These are phyloP conservation scores for Carex scoparia DNA, from an alignment of 176 grass and related monocot genomes.

Conservation along the genomic window DNA sequence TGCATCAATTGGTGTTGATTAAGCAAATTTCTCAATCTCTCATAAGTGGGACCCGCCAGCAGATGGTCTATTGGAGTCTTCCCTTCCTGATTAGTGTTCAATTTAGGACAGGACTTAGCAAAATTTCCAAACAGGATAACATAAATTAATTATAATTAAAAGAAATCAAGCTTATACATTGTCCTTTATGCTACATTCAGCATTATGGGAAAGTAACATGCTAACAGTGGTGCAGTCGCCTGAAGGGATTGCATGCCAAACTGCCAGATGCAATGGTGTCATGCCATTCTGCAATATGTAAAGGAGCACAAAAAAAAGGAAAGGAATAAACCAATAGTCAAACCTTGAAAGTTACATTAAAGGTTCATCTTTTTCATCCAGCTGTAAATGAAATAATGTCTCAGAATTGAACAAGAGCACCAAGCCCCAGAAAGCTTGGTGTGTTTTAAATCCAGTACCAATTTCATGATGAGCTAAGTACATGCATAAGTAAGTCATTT, in stretches of 20 bases:
- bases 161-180: conserved; percentile 56
- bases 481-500: not conserved
- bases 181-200: conserved; percentile 82
- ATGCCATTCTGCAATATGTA: conserved; percentile 81
- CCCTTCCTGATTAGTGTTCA: conserved; percentile 50
- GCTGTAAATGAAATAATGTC: not conserved
- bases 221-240: conserved; percentile 60
- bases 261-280: conserved; percentile 91
- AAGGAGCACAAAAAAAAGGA: not conserved
- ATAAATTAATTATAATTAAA: conserved; percentile 31
- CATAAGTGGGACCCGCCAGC: conserved; percentile 36
- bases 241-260: conserved; percentile 78
- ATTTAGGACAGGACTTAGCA: conserved; percentile 10
- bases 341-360: not conserved
- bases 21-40: conserved; percentile 60
- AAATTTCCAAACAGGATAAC: conserved; percentile 10
- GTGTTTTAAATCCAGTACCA: not conserved
- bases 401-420: not conserved
- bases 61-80: conserved; percentile 79
- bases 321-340: not conserved
- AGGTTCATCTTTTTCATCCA: not conserved
- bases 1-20: conserved; percentile 64
- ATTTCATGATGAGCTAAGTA: not conserved
- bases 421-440: not conserved
- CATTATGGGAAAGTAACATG: conserved; percentile 62